Conservation (phyloP, 768 basidiomycete species). For the Pulveroboletus sp. region DNA sequence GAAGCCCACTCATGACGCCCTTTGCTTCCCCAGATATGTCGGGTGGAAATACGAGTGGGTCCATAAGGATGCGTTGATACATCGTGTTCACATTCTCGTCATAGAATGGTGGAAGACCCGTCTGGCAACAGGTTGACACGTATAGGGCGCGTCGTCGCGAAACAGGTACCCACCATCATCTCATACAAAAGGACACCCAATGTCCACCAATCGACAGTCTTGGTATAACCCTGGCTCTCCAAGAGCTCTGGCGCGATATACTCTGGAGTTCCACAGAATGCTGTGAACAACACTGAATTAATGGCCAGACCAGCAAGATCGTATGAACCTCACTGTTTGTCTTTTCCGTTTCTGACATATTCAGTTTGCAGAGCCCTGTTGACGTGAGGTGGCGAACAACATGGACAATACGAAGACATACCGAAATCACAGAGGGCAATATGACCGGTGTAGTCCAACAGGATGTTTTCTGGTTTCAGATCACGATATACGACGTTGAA, state of each 20-base stretch:
- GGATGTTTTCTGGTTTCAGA: slow-evolving; percentile 96
- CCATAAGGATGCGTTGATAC: slow-evolving; percentile 93
- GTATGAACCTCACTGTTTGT: slow-evolving; percentile 74
- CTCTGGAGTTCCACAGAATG: slow-evolving; percentile 98
- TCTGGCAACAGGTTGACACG: slow-evolving; percentile 39
- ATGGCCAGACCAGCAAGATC: neutral
- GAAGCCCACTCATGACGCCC: slow-evolving; percentile 81
- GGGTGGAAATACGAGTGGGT: slow-evolving; percentile 87
- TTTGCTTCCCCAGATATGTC: slow-evolving; percentile 87
- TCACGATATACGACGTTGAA: slow-evolving; percentile 99
- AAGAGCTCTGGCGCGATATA: slow-evolving; percentile 98
- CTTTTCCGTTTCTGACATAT: slow-evolving; percentile 97
- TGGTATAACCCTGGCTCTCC: slow-evolving; percentile 94
- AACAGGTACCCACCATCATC: slow-evolving; percentile 67
- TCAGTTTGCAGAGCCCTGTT: slow-evolving; percentile 81
- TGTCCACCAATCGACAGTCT: slow-evolving; percentile 99
- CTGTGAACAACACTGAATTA: slow-evolving; percentile 33
- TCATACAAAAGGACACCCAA: slow-evolving; percentile 94
- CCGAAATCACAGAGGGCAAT: slow-evolving; percentile 98
- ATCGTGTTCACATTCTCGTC: slow-evolving; percentile 98
- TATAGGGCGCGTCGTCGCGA: neutral
- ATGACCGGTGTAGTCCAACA: slow-evolving; percentile 95
- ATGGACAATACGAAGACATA: slow-evolving; percentile 15
- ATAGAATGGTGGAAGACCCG: slow-evolving; percentile 96
- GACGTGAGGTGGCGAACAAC: slow-evolving; percentile 1